phyloP scores from a whole-genome alignment of 257 asterid species.

The Solanum sitiens region DNA sequence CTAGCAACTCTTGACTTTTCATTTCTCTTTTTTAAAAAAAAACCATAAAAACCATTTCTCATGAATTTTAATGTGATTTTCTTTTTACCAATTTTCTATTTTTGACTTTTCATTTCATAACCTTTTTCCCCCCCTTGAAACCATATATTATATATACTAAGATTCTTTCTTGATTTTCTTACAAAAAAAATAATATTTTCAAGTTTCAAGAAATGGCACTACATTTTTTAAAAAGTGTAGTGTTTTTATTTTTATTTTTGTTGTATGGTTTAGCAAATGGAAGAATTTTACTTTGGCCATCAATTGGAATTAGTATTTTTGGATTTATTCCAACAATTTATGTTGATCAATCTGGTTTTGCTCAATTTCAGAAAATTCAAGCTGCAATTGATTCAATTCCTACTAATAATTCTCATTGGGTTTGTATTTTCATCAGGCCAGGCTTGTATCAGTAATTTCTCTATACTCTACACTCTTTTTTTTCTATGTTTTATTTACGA shows the following conservation, averaged over 20 bases:
- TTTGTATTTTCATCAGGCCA: slow-evolving; percentile 29
- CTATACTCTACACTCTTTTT: neutral
- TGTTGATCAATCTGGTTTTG: slow-evolving; percentile 22
- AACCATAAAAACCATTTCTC: neutral
- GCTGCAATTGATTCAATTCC: slow-evolving; percentile 48
- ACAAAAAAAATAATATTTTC: neutral
- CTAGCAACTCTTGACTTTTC: neutral
- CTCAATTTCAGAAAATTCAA: slow-evolving; percentile 27
- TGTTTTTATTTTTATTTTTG: neutral
- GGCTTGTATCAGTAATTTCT: slow-evolving; percentile 35
- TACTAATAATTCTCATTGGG: slow-evolving; percentile 29
- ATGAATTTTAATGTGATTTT: neutral
- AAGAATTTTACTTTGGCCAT: neutral
- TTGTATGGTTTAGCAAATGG: neutral
- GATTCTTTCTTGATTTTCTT: neutral
- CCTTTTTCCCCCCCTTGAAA: neutral
- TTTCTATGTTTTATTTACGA: neutral
- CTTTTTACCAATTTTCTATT: slow-evolving; percentile 9
- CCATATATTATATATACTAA: neutral
- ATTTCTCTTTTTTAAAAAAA: neutral
- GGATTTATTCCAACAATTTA: neutral
- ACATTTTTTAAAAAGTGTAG: neutral
- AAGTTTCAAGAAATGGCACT: neutral
- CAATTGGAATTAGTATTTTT: neutral
- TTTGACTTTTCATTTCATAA: slow-evolving; percentile 14